Percentiles rank a stretch among this genome's conserved stretches.
Conservation (phyloP, 2,329 filamentous ascomycete species). For the Aspergillus sp. region DNA sequence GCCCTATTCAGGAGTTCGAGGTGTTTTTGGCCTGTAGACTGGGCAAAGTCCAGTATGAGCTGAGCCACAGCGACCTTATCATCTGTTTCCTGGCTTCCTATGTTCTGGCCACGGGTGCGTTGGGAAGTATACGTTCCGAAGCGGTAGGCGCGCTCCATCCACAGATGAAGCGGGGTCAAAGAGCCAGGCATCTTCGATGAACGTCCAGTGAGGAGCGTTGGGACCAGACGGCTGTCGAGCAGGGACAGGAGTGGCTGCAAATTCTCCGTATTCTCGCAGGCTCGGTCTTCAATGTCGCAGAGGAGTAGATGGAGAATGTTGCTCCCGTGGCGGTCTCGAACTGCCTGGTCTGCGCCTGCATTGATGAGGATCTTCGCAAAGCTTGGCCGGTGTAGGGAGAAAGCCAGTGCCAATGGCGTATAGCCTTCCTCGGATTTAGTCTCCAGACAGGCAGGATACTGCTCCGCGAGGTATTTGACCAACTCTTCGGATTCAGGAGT, state of each 20-base stretch:
- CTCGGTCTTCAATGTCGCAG: slow-evolving; percentile 18
- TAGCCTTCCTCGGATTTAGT: slow-evolving; percentile 39
- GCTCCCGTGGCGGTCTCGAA: slow-evolving; percentile 51
- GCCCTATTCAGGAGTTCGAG: slow-evolving; percentile 38
- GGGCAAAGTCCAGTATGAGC: slow-evolving; percentile 48
- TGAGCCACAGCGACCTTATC: slow-evolving; percentile 38
- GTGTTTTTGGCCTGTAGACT: slow-evolving; percentile 40
- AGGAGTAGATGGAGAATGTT: slow-evolving; percentile 61
- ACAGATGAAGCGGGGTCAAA: slow-evolving; percentile 49
- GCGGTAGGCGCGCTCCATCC: slow-evolving; percentile 33
- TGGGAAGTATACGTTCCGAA: background rate
- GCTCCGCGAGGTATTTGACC: slow-evolving; percentile 58
- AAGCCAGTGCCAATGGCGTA: slow-evolving; percentile 64
- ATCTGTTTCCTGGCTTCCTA: slow-evolving; percentile 9
- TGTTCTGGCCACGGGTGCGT: background rate
- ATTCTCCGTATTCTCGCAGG: slow-evolving; percentile 25
- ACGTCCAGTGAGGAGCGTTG: slow-evolving; percentile 25
- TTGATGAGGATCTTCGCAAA: slow-evolving; percentile 53
- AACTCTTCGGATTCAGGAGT: slow-evolving; percentile 43
- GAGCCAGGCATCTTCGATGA: slow-evolving; percentile 19
- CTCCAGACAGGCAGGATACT: slow-evolving; percentile 55
- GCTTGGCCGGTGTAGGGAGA: slow-evolving; percentile 34
- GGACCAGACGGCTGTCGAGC: slow-evolving; percentile 44
- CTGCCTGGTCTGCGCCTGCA: slow-evolving; percentile 61
- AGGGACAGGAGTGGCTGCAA: slow-evolving; percentile 56